Evolutionary conservation across 352 stramenopile species (phyloP), one percentile per base, ranked within the genome.

Genomic region (Globisporangium polare): DNA sequence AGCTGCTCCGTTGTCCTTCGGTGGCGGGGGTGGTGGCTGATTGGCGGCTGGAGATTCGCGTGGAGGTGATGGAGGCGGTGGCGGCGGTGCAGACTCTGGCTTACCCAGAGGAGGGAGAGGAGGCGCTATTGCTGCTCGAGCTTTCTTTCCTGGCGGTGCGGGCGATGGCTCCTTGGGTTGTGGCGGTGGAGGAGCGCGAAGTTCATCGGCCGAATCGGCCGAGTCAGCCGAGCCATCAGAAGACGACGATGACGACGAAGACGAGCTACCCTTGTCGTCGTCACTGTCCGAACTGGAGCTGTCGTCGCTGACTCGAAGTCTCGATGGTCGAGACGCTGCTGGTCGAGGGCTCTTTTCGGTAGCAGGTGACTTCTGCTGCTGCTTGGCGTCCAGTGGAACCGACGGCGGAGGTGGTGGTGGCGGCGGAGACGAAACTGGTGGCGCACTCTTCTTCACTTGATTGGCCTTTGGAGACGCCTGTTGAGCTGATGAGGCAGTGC

Each of bases 271-370:
- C 20, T 75, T 78, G 42, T 62, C 55, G 15, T 64, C 74, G 47
- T 69, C 82, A 29, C 71, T 72, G 1, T 90, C 78, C 15, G 80
- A 89, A 66, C 78, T 90, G 1, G 80, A 89, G 60, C 75, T 92
- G 46, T 83, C 53, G 27, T 65, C 74, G 53, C 76, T 90, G 46
- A 86, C 74, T 26, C 77, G 60, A 9, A 88, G 72, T 6, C 70
- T 66, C 9, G 66, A 66, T 27, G 31, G 29, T 5, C 68, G 75
- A 20, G 63, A 33, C 60, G 37, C 41, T 33, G 59, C 35, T 52
- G 46, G 15, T 41, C 51, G 60, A 35, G 60, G 60, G 13, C 52
- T 66, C 33, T 56, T 61, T 10, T 33, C 42, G 8, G 53, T 37
- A 24, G 50, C 31, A 7, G 47, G 41, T 26, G 27, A 61, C 39